Conservation (phyloP, 1,284 basidiomycete genomes). For the Leccinum huronense region DNA sequence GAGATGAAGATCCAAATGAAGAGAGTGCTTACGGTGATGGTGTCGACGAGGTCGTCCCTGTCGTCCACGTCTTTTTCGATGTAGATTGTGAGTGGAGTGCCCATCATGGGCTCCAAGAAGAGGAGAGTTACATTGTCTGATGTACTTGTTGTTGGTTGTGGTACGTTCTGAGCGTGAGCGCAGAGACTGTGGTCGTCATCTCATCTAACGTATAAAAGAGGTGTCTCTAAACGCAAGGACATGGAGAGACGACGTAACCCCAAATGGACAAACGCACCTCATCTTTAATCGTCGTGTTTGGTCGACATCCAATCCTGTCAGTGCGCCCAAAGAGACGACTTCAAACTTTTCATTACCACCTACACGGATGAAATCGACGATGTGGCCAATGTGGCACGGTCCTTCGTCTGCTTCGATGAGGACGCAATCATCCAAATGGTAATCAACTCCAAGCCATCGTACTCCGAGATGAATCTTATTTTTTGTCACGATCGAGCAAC, state of each 20-base stretch:
- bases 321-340: conserved; percentile 39
- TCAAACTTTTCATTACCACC: conserved; percentile 5
- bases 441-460: conserved; percentile 42
- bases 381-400: conserved; percentile 40
- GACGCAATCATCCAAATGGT: conserved; percentile 57
- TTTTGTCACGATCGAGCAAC: not conserved
- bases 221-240: conserved; percentile 25
- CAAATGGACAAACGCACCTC: conserved; percentile 33
- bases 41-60: conserved; percentile 56
- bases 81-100: conserved; percentile 68
- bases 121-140: conserved; percentile 42
- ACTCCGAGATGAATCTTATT: conserved; percentile 39
- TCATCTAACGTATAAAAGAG: conserved; percentile 45
- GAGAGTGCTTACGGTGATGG: conserved; percentile 54
- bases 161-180: conserved; percentile 31
- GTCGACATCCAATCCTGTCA: conserved; percentile 32
- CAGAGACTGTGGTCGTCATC: conserved; percentile 32
- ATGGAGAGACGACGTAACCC: not conserved
- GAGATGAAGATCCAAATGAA: too few relatives aligned
- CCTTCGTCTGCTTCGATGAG: conserved; percentile 43
- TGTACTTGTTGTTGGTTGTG: conserved; percentile 7
- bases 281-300: conserved; percentile 34
- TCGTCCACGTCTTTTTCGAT: conserved; percentile 76
- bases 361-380: conserved; percentile 26
- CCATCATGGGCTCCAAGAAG: conserved; percentile 78